Conservation (phyloP, 352 stramenopile species). For the Phytophthora pini region DNA sequence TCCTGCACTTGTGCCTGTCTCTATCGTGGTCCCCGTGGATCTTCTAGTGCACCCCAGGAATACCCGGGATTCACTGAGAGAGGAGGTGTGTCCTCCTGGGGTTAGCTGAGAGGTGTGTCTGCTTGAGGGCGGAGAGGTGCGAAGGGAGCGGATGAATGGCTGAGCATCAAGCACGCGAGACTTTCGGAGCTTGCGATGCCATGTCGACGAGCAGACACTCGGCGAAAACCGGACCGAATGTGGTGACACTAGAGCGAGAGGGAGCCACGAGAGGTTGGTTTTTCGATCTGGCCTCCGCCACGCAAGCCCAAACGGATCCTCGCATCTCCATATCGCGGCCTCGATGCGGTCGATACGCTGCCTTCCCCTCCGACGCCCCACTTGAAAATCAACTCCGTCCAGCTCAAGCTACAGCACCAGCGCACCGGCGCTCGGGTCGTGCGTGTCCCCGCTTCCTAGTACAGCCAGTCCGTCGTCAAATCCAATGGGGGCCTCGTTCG, state of each 20-base stretch:
- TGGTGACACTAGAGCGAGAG: conserved; percentile 17
- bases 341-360: neutral
- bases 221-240: conserved; percentile 13
- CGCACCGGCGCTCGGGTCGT: conserved; percentile 3
- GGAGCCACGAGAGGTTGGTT: too few species aligned
- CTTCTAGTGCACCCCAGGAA: conserved; percentile 21
- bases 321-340: neutral
- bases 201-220: conserved; percentile 2
- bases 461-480: conserved; percentile 1
- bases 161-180: conserved; percentile 24
- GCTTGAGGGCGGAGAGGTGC: conserved; percentile 12
- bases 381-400: conserved; percentile 30
- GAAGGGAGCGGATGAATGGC: conserved; percentile 22
- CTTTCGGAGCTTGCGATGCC: conserved; percentile 1
- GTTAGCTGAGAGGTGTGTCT: conserved; percentile 22
- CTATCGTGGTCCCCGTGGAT: conserved; percentile 14
- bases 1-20: conserved; percentile 22
- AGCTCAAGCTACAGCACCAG: conserved; percentile 22
- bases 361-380: conserved; percentile 10
- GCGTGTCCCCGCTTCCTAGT: neutral
- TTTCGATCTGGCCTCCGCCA: conserved; percentile 3
- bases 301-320: neutral
- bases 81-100: conserved; percentile 10
- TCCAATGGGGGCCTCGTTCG: conserved; percentile 42
- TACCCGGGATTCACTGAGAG: conserved; percentile 33